phyloP scores from a whole-genome alignment of 1,284 basidiomycete species.

The Schizophyllum amplum region DNA sequence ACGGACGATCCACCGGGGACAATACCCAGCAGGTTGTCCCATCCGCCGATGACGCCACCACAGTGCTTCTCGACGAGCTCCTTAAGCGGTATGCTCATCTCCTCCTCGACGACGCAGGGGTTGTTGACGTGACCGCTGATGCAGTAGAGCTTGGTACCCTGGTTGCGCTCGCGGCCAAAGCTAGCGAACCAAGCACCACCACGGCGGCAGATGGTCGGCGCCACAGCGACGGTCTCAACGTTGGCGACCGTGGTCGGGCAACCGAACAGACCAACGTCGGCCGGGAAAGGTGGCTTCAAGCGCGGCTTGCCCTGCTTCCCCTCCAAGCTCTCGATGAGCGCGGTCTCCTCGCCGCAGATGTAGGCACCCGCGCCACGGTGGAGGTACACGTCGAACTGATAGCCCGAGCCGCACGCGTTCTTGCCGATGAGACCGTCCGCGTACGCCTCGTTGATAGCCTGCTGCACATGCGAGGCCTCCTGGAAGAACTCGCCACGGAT shows the following conservation, averaged over 20 bases:
- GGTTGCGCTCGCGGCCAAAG: constrained; percentile 90
- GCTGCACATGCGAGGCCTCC: constrained; percentile 89
- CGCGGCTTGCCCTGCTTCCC: constrained; percentile 98
- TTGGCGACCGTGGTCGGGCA: constrained; percentile 98
- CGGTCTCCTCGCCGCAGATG: constrained; percentile 98
- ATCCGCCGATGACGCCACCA: constrained; percentile 90
- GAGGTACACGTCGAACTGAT: constrained; percentile 93
- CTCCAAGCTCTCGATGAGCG: constrained; percentile 93
- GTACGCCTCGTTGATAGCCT: constrained; percentile 95
- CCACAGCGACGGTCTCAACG: constrained; percentile 96
- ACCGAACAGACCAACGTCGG: constrained; percentile 94
- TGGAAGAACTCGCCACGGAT: constrained; percentile 98
- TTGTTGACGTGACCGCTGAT: constrained; percentile 98
- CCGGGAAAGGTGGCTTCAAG: constrained; percentile 99
- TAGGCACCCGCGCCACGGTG: constrained; percentile 98
- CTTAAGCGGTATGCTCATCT: constrained; percentile 95
- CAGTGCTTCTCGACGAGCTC: constrained; percentile 96
- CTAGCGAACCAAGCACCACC: constrained; percentile 90
- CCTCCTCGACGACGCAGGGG: constrained; percentile 97
- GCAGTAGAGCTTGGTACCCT: constrained; percentile 94
- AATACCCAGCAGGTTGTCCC: constrained; percentile 94
- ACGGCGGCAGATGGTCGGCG: constrained; percentile 92
- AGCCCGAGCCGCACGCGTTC: constrained; percentile 89
- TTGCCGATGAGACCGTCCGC: constrained; percentile 87
- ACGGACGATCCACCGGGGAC: constrained; percentile 95